Evolutionary conservation across 495 filamentous ascomycete species (phyloP), one percentile per base, ranked within the genome.

Genomic region (Hypoxylon intermedium): DNA sequence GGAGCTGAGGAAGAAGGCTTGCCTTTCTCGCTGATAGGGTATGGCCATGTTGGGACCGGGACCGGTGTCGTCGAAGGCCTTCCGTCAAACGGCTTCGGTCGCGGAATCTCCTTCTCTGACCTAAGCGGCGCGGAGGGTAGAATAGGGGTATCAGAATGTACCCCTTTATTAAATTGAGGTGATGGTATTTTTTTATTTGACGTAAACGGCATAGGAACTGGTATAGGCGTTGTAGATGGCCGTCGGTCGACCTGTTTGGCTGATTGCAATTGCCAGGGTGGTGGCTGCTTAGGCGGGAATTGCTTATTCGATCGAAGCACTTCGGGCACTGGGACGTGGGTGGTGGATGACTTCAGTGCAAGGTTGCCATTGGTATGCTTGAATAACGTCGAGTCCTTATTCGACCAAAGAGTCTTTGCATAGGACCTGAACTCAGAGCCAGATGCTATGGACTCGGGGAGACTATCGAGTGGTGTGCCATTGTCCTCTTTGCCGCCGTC

Each of bases 331-430:
- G 62, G 61, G 21, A 61, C 47, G 28, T 52, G 19, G 28, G 37
- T 66, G 19, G 55, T 62, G 6, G 63, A 52, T 9, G 56, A 56
- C 51, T 60, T 60, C 12, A 53, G 28, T 23, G 26, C 46, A 53
- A 60, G 40, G 40, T 30, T 60, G 50, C 56, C 62, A 34, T 60
- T 60, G 55, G 56, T 42, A 9, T 34, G 52, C 28, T 57, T 53
- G 41, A 48, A 28, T 40, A 60, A 26, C 4, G 62, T 57, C 34
- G 62, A 53, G 36, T 60, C 56, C 30, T 60, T 51, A n/a, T 57
- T 60, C 11, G 45, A 33, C 62, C 45, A 60, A 20, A 52, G 51
- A 30, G 40, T 53, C 52, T 24, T 44, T 40, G 55, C 62, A 46
- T 60, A 60, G 40, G 62, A 42, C 36, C 38, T 60, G 44, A 60